phyloP scores from a whole-genome alignment of 1,139 yeast genomes.

The Scheffersomyces cryptocercus region DNA sequence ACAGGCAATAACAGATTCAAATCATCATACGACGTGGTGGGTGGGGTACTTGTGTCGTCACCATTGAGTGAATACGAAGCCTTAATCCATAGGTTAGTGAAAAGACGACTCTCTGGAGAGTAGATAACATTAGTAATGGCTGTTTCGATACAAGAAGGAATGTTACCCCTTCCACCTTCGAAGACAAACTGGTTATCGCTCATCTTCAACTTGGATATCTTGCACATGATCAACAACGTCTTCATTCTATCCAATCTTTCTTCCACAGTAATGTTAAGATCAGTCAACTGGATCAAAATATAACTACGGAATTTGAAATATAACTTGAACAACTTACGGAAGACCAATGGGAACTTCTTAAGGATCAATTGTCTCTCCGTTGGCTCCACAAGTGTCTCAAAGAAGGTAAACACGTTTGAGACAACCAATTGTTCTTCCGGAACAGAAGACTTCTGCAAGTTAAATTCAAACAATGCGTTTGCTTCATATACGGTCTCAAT shows the following conservation, averaged over 20 bases:
- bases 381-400: conserved; percentile 55
- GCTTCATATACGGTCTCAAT: conserved; percentile 63
- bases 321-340: conserved; percentile 65
- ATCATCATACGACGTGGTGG: conserved; percentile 27
- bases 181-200: conserved; percentile 58
- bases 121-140: conserved; percentile 75
- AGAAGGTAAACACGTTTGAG: conserved; percentile 70
- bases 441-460: conserved; percentile 39
- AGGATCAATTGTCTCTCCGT: conserved; percentile 45
- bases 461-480: conserved; percentile 61
- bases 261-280: conserved; percentile 52
- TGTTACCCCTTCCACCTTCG: conserved; percentile 44
- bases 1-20: conserved; percentile 39
- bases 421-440: conserved; percentile 61
- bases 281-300: conserved; percentile 66
- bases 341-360: conserved; percentile 65
- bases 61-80: conserved; percentile 40
- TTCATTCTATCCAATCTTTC: conserved; percentile 73
- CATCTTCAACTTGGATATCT: conserved; percentile 72
- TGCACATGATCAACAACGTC: conserved; percentile 65
- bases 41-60: conserved; percentile 17
- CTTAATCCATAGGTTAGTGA: conserved; percentile 63
- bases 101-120: conserved; percentile 77
- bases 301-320: conserved; percentile 69
- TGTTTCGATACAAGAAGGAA: conserved; percentile 86